Evolutionary conservation across 73 alveolate genomes (phyloP).

Genomic region (Durusdinium trenchii): DNA sequence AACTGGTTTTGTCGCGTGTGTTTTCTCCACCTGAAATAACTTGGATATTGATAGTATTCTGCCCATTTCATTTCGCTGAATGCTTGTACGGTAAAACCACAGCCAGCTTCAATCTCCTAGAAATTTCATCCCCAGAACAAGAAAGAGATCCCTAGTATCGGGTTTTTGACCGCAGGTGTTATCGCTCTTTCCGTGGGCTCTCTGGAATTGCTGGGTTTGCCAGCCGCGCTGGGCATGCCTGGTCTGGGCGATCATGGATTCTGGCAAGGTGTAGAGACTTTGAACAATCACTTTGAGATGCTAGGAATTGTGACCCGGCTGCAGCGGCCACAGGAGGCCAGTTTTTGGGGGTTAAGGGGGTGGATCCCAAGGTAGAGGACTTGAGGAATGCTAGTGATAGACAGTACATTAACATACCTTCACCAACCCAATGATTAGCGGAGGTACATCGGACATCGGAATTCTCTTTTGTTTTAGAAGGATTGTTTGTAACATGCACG

Average conservation of each 20-base stretch:
- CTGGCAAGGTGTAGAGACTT: background rate
- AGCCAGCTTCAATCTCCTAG: background rate
- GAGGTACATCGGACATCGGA: background rate
- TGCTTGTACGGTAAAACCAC: background rate
- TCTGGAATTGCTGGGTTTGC: conserved; percentile 48
- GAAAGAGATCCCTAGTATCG: background rate
- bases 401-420: background rate
- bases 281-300: conserved; percentile 68
- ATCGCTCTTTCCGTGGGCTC: conserved; percentile 42
- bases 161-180: background rate
- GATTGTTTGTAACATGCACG: background rate
- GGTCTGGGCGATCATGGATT: background rate
- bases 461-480: background rate
- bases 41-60: background rate
- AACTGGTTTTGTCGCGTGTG: background rate
- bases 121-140: background rate
- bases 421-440: background rate
- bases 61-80: background rate
- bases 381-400: background rate
- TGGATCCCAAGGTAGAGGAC: background rate
- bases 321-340: background rate
- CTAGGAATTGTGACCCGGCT: conserved; percentile 28
- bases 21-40: background rate
- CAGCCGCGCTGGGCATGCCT: conserved; percentile 11
- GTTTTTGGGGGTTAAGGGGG: background rate